Percentiles rank a stretch among this genome's conserved stretches.
Evolutionary conservation across 345 rosid species (phyloP).

Genomic region (Euphorbia lathyris): DNA sequence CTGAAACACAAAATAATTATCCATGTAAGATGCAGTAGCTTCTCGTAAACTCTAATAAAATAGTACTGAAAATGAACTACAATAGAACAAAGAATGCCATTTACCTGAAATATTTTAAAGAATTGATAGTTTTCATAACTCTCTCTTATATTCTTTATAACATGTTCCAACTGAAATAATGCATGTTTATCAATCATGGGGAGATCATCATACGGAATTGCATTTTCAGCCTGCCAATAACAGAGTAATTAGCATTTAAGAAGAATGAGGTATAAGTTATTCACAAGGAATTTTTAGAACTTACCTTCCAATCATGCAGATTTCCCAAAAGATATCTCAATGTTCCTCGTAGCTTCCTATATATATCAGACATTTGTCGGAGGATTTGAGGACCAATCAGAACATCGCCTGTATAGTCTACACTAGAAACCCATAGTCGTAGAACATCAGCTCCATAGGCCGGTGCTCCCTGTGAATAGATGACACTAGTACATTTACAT

Average conservation of each 20-base stretch:
- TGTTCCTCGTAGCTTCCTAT: conserved; percentile 90
- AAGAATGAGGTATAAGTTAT: not conserved
- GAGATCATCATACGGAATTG: conserved; percentile 68
- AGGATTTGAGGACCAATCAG: conserved; percentile 79
- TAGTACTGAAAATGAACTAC: not conserved
- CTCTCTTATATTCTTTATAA: conserved; percentile 64
- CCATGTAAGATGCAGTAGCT: not conserved
- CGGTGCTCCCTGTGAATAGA: conserved; percentile 71
- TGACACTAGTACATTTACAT: conserved; percentile 20
- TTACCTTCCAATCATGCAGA: conserved; percentile 95
- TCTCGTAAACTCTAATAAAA: not conserved
- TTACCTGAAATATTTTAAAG: conserved; percentile 91
- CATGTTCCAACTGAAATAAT: conserved; percentile 80
- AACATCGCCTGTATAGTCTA: conserved; percentile 86
- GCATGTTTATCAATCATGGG: conserved; percentile 90
- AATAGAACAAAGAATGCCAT: not conserved
- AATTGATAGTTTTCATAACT: conserved; percentile 81
- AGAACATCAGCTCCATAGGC: conserved; percentile 94
- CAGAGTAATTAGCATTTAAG: conserved; percentile 9
- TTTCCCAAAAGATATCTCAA: conserved; percentile 85
- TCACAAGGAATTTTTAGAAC: conserved; percentile 6
- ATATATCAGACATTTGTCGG: conserved; percentile 88
- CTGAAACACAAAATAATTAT: conserved; percentile 42
- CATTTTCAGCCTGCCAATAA: conserved; percentile 61
- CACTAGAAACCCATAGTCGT: conserved; percentile 99